Conservation (phyloP, 345 rosid species). For the Psidium guajava region DNA sequence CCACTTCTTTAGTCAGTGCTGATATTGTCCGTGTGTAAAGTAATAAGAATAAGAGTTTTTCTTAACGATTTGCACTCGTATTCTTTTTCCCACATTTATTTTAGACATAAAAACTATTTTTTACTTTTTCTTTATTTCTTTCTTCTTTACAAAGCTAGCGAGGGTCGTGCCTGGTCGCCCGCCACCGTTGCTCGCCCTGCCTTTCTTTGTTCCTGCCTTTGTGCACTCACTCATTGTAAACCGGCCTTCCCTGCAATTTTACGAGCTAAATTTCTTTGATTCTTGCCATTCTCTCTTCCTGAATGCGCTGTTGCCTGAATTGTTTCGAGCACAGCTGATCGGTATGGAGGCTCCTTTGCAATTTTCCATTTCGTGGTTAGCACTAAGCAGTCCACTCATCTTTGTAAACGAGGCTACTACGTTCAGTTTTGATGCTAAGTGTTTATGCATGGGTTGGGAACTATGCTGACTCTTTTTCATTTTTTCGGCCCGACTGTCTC, state of each 20-base stretch:
- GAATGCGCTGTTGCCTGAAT: neutral
- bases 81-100: no score
- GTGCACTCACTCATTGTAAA: slow-evolving; percentile 1
- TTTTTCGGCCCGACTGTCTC: neutral
- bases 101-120: no score
- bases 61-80: no score
- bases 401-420: neutral
- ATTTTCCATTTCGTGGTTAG: neutral
- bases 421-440: neutral
- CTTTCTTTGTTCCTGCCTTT: neutral
- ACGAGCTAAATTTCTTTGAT: neutral
- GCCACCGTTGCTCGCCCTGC: no score
- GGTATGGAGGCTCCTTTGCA: neutral
- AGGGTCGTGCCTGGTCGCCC: no score
- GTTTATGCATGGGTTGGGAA: neutral
- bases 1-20: no score
- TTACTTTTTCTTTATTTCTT: no score
- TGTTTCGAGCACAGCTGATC: neutral
- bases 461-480: neutral
- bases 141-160: no score
- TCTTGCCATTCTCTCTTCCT: slow-evolving; percentile 42
- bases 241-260: neutral
- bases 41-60: no score
- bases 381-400: neutral
- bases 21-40: no score